Base-by-base conservation (phyloP, 345 rosid genomes). In the Luvunga scandens region DNA sequence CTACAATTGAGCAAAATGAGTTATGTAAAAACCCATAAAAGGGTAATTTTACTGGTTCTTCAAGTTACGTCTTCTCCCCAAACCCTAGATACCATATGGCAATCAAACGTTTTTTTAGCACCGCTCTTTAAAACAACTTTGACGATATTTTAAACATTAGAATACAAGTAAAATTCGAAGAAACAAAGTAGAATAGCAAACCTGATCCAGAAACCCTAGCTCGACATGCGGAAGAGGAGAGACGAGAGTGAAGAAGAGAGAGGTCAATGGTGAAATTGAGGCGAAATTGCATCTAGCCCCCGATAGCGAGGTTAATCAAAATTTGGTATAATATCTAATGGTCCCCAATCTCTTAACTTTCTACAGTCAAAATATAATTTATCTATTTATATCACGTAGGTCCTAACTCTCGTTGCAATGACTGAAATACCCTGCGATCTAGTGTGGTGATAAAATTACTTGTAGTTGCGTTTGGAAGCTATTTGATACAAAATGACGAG, bases 121-220 rank as follows among this genome's bases (percentile, higher is more conserved):
- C 31, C 38, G 31, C 7, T 45, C 30, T 21, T 21, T 45, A 7
- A 30, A 75, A 63, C 19, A 28, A 42, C 31, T 64, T 45, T 16
- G 62, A 12, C 50, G 18, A 75, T 6, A 45, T 30, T 21, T 27
- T 14, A 65, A 75, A 14, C 12, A 62, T 14, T 53, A 53, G 16
- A 50, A 8, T 16, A 64, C 1, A 65, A 50, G 56, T 31, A 48
- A 64, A 64, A 3, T 48, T 64, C 33, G 14, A 50, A 75, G 5
- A n/a, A 22, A 63, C 22, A 27, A 18, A 28, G 31, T 24, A 69
- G 59, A 64, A 18, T 30, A 21, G 50, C 25, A 64, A 64, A 75
- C 70, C 63, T 75, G 34, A 64, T 56, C 62, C 63, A 75, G 50
- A 65, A 75, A 64, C 78, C 78, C 78, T 75, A 75, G 5, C 45